Base-by-base conservation (phyloP, 345 rosid genomes). In the Kandelia obovata region DNA sequence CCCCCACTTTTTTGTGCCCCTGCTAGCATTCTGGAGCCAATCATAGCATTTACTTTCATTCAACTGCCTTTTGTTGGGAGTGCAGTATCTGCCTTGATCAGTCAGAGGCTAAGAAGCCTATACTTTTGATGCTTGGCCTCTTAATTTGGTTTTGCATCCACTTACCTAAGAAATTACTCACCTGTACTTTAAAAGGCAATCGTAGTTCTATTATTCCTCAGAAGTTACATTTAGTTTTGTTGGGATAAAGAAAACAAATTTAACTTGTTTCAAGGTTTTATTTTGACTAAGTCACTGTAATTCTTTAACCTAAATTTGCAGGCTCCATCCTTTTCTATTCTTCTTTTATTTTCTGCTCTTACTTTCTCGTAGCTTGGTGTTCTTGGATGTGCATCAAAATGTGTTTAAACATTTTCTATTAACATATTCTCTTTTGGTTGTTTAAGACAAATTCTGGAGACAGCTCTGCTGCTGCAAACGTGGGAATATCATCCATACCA, bases 401-500 rank as follows among this genome's bases (percentile, higher is more conserved):
- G 63, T 13, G 15, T 35, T 19, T 39, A 21, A 21, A 21, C 21
- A 21, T 21, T 21, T 58, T 62, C 9, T 61, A 31, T 37, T 66
- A 73, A 80, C 49, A 73, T 15, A 15, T 62, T 72, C 30, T 53
- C 68, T 30, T 65, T 61, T 34, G 62, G 66, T 68, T 64, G 39
- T 51, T 66, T 47, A 58, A 88, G 99, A 68, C 85, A 67, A 81
- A 74, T 78, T 61, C 79, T 31, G 99, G 87, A 58, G 99, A 92
- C 67, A 55, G 81, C 16, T 9, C 61, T 58, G 86, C 77, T 28
- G 75, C 83, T 77, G 79, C 72, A 66, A 77, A 75, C 31, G 68
- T 71, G 20, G 96, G 96, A 78, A 81, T 83, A 71, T 84, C 96
- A 34, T 87, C 89, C 39, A 80, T 87, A 47, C 97, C 89, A 65